Evolutionary conservation across 352 stramenopile genomes (phyloP).

Genomic region (Elongisporangium prolatum): DNA sequence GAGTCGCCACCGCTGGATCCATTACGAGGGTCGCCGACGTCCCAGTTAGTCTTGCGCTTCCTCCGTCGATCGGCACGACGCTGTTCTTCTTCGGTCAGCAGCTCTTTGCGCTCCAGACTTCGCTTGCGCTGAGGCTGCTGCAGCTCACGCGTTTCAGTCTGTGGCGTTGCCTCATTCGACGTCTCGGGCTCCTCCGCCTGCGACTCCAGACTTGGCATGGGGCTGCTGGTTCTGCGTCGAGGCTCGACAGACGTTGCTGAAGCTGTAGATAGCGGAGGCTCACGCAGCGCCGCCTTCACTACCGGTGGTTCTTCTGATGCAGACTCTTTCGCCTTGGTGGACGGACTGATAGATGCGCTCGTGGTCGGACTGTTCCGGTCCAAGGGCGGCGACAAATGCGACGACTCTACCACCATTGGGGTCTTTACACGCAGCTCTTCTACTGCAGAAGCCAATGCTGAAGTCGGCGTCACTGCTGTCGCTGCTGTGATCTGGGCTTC

Average conservation of each 20-base stretch:
- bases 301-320: neutral
- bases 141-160: neutral
- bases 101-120: constrained; percentile 30
- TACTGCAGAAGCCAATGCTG: constrained; percentile 2
- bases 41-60: constrained; percentile 77
- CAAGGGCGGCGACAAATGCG: constrained; percentile 45
- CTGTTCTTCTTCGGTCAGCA: constrained; percentile 49
- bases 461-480: constrained; percentile 1
- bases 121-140: constrained; percentile 16
- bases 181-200: constrained; percentile 11
- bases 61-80: constrained; percentile 58
- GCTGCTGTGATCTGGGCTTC: neutral
- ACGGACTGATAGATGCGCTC: constrained; percentile 46
- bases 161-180: neutral
- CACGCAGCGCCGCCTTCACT: constrained; percentile 6
- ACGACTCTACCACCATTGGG: constrained; percentile 31
- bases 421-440: constrained; percentile 42
- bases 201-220: constrained; percentile 13
- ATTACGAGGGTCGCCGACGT: constrained; percentile 68
- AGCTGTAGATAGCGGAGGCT: constrained; percentile 18
- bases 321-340: constrained; percentile 38
- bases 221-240: constrained; percentile 12
- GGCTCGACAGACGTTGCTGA: constrained; percentile 9
- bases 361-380: constrained; percentile 34
- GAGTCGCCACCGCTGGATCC: constrained; percentile 22